Base-by-base conservation (phyloP, 169 alveolate species). In the Plasmodium knowlesi region DNA sequence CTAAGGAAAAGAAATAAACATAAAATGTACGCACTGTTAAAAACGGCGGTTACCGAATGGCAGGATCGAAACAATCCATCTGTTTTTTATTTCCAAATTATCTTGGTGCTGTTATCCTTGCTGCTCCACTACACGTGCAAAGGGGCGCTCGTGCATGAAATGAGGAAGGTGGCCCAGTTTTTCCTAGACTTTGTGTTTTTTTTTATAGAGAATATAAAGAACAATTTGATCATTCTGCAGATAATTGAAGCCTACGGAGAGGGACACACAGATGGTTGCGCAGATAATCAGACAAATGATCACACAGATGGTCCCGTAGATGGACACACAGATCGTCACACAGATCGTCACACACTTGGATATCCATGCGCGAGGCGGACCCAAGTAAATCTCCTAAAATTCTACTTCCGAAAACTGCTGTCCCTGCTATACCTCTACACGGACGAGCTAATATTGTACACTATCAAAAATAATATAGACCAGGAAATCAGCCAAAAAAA, bases 151-250 rank as follows among this genome's bases (percentile, higher is more conserved):
- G 67, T 57, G 37, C 74, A 91, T 71, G 95, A 91, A 91, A 80
- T 91, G 92, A 81, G 95, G 30, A 91, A 70, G 34, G 88, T 91
- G 8, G 92, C 92, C 37, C 95, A 91, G 41, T 91, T 74, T 71
- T 91, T 81, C 78, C 54, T 91, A 39, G 95, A 91, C 39, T 80
- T 80, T 81, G 70, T 91, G 10, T 91, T 54, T 91, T 91, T 91
- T 43, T 91, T 91, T 72, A 91, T 91, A 82, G 95, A 91, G 37
- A 91, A 91, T 57, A 82, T 91, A 91, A 91, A 91, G 83, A 91
- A 91, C 37, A 91, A 82, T 91, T 91, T 91, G 76, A 91, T 82
- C 22, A 91, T 91, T 39, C 70, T 91, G 85, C 85, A 91, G 54
- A 82, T 91, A 70, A 72, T 91, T 39, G 85, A 91, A 61, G 74